Conservation (phyloP, 1,284 basidiomycete species). For the Coriolopsis trogii region DNA sequence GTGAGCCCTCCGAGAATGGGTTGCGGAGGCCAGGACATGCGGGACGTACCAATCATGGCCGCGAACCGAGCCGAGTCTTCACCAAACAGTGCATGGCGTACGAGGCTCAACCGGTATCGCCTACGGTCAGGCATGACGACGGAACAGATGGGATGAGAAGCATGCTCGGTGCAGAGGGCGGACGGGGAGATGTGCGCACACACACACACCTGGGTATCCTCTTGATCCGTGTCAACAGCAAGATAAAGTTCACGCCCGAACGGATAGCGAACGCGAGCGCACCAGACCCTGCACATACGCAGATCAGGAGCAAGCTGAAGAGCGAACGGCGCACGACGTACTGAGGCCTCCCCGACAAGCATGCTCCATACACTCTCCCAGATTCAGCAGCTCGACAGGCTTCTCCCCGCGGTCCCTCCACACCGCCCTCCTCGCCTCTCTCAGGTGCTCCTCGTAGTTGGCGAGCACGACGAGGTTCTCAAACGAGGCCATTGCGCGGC, state of each 20-base stretch:
- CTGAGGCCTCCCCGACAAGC: slow-evolving; percentile 75
- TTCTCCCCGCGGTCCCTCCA: slow-evolving; percentile 86
- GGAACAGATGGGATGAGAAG: no score
- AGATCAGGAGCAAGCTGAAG: not conserved
- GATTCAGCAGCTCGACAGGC: slow-evolving; percentile 65
- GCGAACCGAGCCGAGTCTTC: slow-evolving; percentile 81
- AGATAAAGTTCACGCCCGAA: slow-evolving; percentile 78
- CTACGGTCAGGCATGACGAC: not conserved
- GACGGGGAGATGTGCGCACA: not conserved
- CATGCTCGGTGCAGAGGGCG: not conserved
- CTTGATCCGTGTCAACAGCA: slow-evolving; percentile 72
- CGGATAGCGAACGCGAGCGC: slow-evolving; percentile 79
- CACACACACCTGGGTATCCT: slow-evolving; percentile 60
- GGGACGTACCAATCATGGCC: slow-evolving; percentile 74
- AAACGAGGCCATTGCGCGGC: slow-evolving; percentile 69
- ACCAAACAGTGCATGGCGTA: slow-evolving; percentile 82
- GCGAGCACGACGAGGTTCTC: slow-evolving; percentile 81
- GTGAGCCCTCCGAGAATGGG: no score
- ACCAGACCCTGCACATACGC: slow-evolving; percentile 63
- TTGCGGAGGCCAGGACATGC: not conserved
- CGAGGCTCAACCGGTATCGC: slow-evolving; percentile 50
- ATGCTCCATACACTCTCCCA: slow-evolving; percentile 75
- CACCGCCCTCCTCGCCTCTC: slow-evolving; percentile 74
- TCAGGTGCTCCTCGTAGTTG: slow-evolving; percentile 74
- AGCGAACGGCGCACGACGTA: slow-evolving; percentile 46